phyloP scores from a whole-genome alignment of 1,139 yeast genomes.

The Magnusiomyces sp. region DNA sequence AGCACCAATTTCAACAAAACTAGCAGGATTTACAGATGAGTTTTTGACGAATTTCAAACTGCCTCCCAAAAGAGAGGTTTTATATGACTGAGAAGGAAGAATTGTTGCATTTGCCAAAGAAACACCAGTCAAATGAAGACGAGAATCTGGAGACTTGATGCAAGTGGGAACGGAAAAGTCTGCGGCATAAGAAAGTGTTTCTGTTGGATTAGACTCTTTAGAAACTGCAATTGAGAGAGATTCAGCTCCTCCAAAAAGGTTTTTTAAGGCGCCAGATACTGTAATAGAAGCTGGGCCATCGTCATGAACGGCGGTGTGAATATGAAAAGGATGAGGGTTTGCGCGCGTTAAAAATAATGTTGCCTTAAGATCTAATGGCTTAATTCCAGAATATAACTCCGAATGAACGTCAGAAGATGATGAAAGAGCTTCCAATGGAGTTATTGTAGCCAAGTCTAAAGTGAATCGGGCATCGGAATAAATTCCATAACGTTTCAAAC shows the following conservation, averaged over 20 bases:
- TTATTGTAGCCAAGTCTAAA: slow-evolving; percentile 28
- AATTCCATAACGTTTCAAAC: slow-evolving; percentile 34
- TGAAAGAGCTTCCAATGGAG: slow-evolving; percentile 15
- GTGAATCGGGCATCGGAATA: slow-evolving; percentile 40
- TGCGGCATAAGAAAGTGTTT: slow-evolving; percentile 39
- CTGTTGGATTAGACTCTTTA: slow-evolving; percentile 66
- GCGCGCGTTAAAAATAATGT: slow-evolving; percentile 20
- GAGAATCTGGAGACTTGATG: slow-evolving; percentile 12
- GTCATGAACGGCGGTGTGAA: slow-evolving; percentile 92
- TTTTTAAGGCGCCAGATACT: slow-evolving; percentile 45
- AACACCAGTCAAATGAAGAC: slow-evolving; percentile 8
- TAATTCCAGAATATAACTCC: slow-evolving; percentile 14
- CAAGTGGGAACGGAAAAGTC: slow-evolving; percentile 42
- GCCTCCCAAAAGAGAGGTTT: slow-evolving; percentile 2
- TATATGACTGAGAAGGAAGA: slow-evolving; percentile 5
- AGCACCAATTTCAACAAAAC: slow-evolving; percentile 19
- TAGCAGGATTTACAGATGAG: slow-evolving; percentile 8
- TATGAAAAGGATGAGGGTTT: slow-evolving; percentile 55
- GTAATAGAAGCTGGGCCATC: slow-evolving; percentile 62
- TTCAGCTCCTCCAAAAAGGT: slow-evolving; percentile 88
- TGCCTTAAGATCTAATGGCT: slow-evolving; percentile 19
- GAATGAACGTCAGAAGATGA: slow-evolving; percentile 8
- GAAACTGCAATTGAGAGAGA: slow-evolving; percentile 66
- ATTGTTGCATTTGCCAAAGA: neutral
- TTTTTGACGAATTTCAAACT: slow-evolving; percentile 6